These are phyloP conservation scores for Cicer judaicum DNA, from an alignment of 306 rosid species.

Conservation along the genomic window DNA sequence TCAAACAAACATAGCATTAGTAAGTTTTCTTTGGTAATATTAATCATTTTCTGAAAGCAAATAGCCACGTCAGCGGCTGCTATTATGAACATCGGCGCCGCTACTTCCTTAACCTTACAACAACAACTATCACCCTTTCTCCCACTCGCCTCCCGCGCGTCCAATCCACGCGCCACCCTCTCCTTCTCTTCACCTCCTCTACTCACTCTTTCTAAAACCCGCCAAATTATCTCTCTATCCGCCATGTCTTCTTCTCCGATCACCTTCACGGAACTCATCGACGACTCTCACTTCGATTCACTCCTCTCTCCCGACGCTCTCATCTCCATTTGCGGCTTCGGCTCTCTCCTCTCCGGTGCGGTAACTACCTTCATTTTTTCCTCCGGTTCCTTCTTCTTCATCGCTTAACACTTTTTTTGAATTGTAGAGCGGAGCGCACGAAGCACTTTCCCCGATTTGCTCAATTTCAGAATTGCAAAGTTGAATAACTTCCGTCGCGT, in stretches of 20 bases:
- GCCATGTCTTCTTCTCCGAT: constrained; percentile 49
- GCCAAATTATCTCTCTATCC: constrained; percentile 32
- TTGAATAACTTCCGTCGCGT: constrained; percentile 79
- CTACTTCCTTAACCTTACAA: background rate
- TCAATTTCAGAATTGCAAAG: constrained; percentile 70
- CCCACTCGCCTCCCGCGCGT: constrained; percentile 45
- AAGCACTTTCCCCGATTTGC: constrained; percentile 85
- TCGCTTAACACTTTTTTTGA: constrained; percentile 3
- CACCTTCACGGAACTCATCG: constrained; percentile 53
- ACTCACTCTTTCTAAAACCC: constrained; percentile 42
- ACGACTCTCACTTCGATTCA: constrained; percentile 68
- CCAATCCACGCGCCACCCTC: constrained; percentile 24
- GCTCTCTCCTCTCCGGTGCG: constrained; percentile 78
- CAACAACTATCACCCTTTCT: constrained; percentile 33
- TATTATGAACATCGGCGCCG: constrained; percentile 43
- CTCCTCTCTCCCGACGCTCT: constrained; percentile 57
- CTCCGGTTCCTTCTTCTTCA: background rate
- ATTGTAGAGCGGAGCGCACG: constrained; percentile 79
- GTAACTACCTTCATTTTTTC: constrained; percentile 16
- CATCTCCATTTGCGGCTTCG: constrained; percentile 88
- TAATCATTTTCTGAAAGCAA: too few species aligned
- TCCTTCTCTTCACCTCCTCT: constrained; percentile 13
- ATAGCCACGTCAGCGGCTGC: background rate
- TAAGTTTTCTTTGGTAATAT: too few species aligned
- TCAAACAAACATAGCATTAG: too few species aligned